Evolutionary conservation across 2,329 filamentous ascomycete species (phyloP), one percentile per base, ranked within the genome.

Genomic region (Rhinocladiella mackenziei): DNA sequence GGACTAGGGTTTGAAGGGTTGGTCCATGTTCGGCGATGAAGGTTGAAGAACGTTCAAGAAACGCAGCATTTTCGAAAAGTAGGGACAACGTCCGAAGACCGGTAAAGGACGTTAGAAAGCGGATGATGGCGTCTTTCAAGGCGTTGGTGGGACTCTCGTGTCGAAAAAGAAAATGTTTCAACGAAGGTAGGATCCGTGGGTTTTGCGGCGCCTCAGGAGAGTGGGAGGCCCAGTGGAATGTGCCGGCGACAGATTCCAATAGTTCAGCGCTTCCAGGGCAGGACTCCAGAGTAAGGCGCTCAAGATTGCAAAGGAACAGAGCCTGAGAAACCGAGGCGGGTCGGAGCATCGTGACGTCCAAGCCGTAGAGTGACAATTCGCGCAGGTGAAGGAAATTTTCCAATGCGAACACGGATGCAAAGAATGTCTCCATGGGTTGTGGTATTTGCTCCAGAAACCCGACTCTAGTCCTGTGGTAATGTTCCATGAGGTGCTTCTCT

Each of bases 1-100:
- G 50, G 7, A 57, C 51, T 5, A 58, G 48, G 10, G 44, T 44
- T 15, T 48, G 37, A 3, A 58, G 45, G 7, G 55, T 57, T 5
- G 42, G 48, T 6, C 56, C 55, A 40, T 58, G 56, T 19, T 47
- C 46, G 4, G 39, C 37, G 13, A 56, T 49, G 15, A 58, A 42
- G 10, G 42, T 48, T n/a, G 45, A 45, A 8, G 49, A 40, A 3
- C 49, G 39, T 39, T 56, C 49, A 17, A 54, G 40, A 19, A 57
- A 36, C 10, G 56, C 39, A 4, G 43, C 51, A 28, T 58, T 57
- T 30, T 57, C 56, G 15, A 58, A 50, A 3, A 58, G 47, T 11
- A 58, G 33, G 5, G 55, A 58, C 18, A 58, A 38, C 4, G 39
- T 52, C 17, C 17, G 37, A 11, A 58, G 53, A 18, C 56, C 56